Percentiles rank a stretch among this genome's conserved stretches.
Evolutionary conservation across 2,329 filamentous ascomycete genomes (phyloP).

Genomic region (Calonectria leucothoes): DNA sequence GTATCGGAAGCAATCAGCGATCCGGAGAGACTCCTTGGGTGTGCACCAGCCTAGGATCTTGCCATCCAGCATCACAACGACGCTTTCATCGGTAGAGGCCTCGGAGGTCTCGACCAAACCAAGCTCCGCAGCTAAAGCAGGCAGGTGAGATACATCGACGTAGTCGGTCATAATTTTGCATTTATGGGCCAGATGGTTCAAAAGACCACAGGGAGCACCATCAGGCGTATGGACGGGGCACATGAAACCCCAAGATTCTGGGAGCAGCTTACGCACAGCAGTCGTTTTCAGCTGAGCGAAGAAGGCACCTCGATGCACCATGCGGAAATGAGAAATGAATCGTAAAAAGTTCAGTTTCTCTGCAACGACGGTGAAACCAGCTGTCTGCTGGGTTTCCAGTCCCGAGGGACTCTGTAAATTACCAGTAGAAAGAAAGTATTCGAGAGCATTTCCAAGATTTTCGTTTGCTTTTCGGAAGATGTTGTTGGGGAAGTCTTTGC

Average conservation of each 20-base stretch:
- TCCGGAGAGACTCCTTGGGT: constrained; percentile 82
- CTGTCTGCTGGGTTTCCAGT: constrained; percentile 92
- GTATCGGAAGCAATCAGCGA: constrained; percentile 88
- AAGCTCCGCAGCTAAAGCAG: constrained; percentile 79
- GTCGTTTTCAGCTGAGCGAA: constrained; percentile 98
- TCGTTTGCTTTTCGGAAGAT: constrained; percentile 88
- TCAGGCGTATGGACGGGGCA: constrained; percentile 98
- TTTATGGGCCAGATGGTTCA: constrained; percentile 96
- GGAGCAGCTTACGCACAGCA: constrained; percentile 92
- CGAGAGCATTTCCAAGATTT: constrained; percentile 86
- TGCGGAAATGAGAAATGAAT: constrained; percentile 98
- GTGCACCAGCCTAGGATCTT: constrained; percentile 91
- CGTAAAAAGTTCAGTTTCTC: constrained; percentile 99
- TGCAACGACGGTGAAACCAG: constrained; percentile 95
- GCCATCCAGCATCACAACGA: constrained; percentile 91
- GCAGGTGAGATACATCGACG: constrained; percentile 80
- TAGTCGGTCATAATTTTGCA: constrained; percentile 86
- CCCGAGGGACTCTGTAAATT: constrained; percentile 93
- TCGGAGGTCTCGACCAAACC: constrained; percentile 82
- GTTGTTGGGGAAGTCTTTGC: constrained; percentile 80
- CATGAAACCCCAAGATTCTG: constrained; percentile 97
- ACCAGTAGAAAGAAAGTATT: constrained; percentile 97
- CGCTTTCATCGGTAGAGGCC: constrained; percentile 83
- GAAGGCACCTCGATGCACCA: constrained; percentile 99
- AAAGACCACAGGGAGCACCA: constrained; percentile 90